These are phyloP conservation scores for Fusarium redolens DNA, from an alignment of 2,329 filamentous ascomycete species.

Conservation along the genomic window DNA sequence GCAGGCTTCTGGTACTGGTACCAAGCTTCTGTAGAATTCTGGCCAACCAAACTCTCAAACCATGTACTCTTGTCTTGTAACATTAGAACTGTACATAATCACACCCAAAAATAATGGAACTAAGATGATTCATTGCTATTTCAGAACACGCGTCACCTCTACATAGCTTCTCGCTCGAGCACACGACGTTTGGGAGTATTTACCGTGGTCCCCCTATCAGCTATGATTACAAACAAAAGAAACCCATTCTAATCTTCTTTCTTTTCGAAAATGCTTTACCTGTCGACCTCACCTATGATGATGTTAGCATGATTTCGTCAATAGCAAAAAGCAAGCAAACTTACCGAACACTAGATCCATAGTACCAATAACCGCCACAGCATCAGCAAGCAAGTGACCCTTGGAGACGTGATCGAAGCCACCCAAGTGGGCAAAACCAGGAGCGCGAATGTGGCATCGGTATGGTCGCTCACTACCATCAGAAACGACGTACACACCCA, in stretches of 20 bases:
- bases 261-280: conserved; percentile 55
- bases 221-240: conserved; percentile 56
- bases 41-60: background rate
- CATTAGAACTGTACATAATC: conserved; percentile 28
- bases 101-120: conserved; percentile 18
- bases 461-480: conserved; percentile 97
- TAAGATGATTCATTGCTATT: conserved; percentile 43
- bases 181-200: conserved; percentile 51
- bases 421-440: conserved; percentile 93
- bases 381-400: conserved; percentile 94
- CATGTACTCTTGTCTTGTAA: conserved; percentile 31
- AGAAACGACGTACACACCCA: conserved; percentile 96
- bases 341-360: conserved; percentile 92
- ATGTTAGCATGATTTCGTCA: conserved; percentile 52
- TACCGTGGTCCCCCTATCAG: conserved; percentile 52
- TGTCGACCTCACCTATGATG: conserved; percentile 68
- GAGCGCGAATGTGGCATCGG: conserved; percentile 95
- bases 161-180: conserved; percentile 44
- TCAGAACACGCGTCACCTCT: conserved; percentile 40
- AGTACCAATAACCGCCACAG: conserved; percentile 92
- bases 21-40: conserved; percentile 54
- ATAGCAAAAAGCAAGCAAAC: conserved; percentile 42
- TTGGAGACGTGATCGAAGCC: conserved; percentile 94
- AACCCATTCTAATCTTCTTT: conserved; percentile 49
- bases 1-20: conserved; percentile 68